phyloP scores from a whole-genome alignment of 23 red algal species.

The Chondrus crispus region DNA sequence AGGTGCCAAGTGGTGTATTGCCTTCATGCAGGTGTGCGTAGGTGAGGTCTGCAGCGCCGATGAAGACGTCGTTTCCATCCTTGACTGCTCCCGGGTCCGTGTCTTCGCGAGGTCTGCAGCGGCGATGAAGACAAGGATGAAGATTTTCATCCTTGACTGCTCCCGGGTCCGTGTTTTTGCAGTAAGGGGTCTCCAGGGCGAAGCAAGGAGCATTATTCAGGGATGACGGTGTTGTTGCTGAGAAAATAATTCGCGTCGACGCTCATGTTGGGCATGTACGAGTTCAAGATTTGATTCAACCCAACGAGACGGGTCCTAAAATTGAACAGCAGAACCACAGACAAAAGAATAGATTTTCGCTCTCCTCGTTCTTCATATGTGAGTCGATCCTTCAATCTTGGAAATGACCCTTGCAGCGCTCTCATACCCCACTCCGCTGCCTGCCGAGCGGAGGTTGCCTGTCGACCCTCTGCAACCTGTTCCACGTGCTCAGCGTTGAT shows the following conservation, averaged over 20 bases:
- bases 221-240: no score
- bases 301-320: background rate
- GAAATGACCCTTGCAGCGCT: background rate
- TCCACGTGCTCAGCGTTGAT: background rate
- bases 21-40: no score
- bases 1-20: no score
- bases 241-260: background rate
- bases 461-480: background rate
- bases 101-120: no score
- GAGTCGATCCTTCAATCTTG: background rate
- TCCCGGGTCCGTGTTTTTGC: no score
- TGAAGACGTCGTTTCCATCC: no score
- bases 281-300: background rate
- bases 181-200: no score
- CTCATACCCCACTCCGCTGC: background rate
- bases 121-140: no score
- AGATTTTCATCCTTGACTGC: no score
- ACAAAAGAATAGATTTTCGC: background rate
- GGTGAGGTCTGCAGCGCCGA: no score
- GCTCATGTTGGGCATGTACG: background rate
- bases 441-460: background rate
- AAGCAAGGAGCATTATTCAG: no score
- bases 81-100: no score
- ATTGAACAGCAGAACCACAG: background rate
- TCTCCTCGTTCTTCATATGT: background rate